Evolutionary conservation across 1,284 basidiomycete species (phyloP), one percentile per base, ranked within the genome.

Genomic region (Sporisorium scitamineum): DNA sequence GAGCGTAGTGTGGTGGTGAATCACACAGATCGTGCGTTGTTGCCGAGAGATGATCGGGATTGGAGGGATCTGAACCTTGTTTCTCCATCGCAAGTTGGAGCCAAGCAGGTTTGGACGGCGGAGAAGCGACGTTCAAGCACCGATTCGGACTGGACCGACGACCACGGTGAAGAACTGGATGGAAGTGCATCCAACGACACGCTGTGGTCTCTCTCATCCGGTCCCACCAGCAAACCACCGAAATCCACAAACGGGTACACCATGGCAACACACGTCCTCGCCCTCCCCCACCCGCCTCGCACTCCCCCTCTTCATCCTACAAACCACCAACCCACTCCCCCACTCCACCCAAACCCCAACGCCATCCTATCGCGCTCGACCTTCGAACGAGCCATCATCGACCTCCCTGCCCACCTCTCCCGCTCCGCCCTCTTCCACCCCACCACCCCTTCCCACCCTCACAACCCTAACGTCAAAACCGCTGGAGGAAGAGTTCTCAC

Each of bases 271-370:
- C 82, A 84, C 51, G 37, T 83, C 8, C 55, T 83, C 29, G 29
- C 37, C 22, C 27, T 56, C 54, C 54, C 39, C 31, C 52, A 42
- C 18, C 3, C 3, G 9, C 37, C 34, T 7, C 54, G 6, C 14
- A 4, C 11, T 34, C 22, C 1, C 16, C 6, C 16, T 55, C 26
- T 27, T 71, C 8, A 29, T 84, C 11, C 68, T 84, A 62, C 83
- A 84, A 42, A 83, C 83, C 13, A 84, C 83, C 4, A 84, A 84
- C 51, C 81, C 83, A 6, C 62, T 77, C 10, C 31, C 66, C 0
- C 37, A 2, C 61, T 80, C 7, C 18, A 55, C 2, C 83, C 83
- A 1, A 24, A 32, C 4, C 48, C 64, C 3, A 37, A 60, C 7
- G 44, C 20, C 6, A 54, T 76, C 11, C 55, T 84, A 13, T 70